Conservation (phyloP, 2,329 filamentous ascomycete genomes). For the Botryotinia globosa region DNA sequence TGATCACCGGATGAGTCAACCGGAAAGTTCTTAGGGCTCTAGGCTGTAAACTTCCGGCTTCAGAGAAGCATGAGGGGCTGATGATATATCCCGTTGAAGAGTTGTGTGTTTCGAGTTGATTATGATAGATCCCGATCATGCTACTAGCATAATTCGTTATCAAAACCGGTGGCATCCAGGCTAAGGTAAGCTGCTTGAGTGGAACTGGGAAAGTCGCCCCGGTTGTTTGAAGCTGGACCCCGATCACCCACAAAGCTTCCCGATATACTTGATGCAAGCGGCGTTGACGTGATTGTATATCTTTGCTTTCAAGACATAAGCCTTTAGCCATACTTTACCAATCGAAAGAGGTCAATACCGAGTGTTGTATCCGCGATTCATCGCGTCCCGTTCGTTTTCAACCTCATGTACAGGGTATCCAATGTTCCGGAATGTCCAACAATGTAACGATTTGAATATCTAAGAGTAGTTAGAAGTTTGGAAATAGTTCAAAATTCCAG, state of each 20-base stretch:
- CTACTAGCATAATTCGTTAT: not conserved
- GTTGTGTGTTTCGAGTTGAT: not conserved
- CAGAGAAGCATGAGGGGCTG: not conserved
- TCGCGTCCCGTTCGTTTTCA: not conserved
- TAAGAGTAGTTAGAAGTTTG: too few species aligned
- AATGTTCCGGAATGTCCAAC: too few species aligned
- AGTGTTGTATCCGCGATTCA: not conserved
- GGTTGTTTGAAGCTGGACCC: not conserved
- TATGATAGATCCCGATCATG: not conserved
- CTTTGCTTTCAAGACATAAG: too few species aligned
- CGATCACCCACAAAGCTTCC: too few species aligned
- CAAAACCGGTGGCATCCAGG: not conserved
- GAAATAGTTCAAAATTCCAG: too few species aligned
- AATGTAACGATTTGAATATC: too few species aligned
- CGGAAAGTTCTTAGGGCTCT: not conserved
- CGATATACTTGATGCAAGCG: not conserved
- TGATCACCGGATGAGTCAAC: not conserved
- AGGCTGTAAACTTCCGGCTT: not conserved
- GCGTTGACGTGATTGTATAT: not conserved
- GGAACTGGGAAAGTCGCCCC: not conserved
- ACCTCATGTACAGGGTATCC: not conserved
- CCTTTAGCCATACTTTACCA: not conserved
- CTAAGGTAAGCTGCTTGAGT: not conserved
- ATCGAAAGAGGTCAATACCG: not conserved
- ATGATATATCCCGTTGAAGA: not conserved